phyloP scores from a whole-genome alignment of 169 alveolate genomes.

The Plasmodium yoelii region DNA sequence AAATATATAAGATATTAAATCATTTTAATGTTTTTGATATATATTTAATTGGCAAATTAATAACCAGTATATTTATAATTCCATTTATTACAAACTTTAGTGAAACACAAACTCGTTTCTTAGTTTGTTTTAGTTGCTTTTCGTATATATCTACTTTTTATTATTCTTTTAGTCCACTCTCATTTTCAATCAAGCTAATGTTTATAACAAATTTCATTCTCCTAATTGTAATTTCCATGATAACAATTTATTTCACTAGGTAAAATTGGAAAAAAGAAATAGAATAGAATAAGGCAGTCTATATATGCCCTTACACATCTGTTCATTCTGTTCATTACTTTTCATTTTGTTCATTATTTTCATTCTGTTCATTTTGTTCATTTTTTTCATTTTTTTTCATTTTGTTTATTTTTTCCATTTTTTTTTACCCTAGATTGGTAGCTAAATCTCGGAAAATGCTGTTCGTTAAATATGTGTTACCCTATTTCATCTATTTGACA shows the following conservation, averaged over 20 bases:
- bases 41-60: conserved; percentile 61
- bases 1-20: conserved; percentile 9
- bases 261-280: not conserved
- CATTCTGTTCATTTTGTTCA: not conserved
- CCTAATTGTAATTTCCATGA: conserved; percentile 33
- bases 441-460: conserved; percentile 60
- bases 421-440: conserved; percentile 25
- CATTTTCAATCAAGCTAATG: conserved; percentile 60
- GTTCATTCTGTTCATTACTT: not conserved
- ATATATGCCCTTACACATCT: not conserved
- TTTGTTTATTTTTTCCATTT: not conserved
- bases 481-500: conserved; percentile 72
- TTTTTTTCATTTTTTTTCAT: not conserved
- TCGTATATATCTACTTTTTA: conserved; percentile 41
- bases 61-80: conserved; percentile 52
- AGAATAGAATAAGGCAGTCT: not conserved
- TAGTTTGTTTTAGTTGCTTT: conserved; percentile 45
- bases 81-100: conserved; percentile 65
- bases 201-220: conserved; percentile 42
- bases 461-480: conserved; percentile 66
- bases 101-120: conserved; percentile 9
- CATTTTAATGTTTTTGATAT: conserved; percentile 38
- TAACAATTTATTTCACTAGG: conserved; percentile 43
- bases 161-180: conserved; percentile 26
- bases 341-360: not conserved